Percentiles rank a stretch among this genome's conserved stretches.
Evolutionary conservation across 2,329 filamentous ascomycete genomes (phyloP).

Genomic region (Ophiostoma ulmi): DNA sequence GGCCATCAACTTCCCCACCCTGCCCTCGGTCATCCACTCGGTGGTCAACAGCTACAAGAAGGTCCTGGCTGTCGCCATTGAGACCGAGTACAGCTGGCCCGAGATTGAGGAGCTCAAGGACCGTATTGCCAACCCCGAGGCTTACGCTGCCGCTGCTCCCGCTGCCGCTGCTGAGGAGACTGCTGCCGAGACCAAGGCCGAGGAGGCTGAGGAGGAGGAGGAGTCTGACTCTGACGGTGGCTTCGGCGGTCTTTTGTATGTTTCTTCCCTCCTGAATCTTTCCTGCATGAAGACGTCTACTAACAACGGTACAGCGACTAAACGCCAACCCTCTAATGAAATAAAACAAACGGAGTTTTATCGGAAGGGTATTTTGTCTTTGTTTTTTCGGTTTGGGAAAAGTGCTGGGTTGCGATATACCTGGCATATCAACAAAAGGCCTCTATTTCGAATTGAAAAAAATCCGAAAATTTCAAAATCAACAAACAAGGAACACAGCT

Average conservation of each 20-base stretch:
- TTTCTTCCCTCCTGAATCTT: neutral
- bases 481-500: neutral
- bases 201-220: constrained; percentile 64
- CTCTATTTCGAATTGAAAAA: constrained; percentile 21
- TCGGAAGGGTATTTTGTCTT: constrained; percentile 3
- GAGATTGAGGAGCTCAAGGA: constrained; percentile 98
- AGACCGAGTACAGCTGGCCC: constrained; percentile 89
- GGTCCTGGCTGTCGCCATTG: constrained; percentile 77
- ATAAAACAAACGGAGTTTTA: constrained; percentile 14
- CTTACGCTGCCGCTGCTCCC: constrained; percentile 81
- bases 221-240: constrained; percentile 59
- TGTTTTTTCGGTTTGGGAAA: constrained; percentile 14
- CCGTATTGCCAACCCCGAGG: constrained; percentile 97
- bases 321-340: constrained; percentile 16
- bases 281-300: neutral
- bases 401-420: constrained; percentile 3
- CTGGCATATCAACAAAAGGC: constrained; percentile 19
- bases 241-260: constrained; percentile 71
- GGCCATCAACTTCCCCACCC: constrained; percentile 88
- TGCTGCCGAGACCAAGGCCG: constrained; percentile 58
- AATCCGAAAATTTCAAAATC: constrained; percentile 24
- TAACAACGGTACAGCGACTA: constrained; percentile 25
- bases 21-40: constrained; percentile 94
- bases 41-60: constrained; percentile 99
- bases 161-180: constrained; percentile 54